These are phyloP conservation scores for Ampelocalamus luodianensis DNA, from an alignment of 176 grass and related monocot species.

Conservation along the genomic window DNA sequence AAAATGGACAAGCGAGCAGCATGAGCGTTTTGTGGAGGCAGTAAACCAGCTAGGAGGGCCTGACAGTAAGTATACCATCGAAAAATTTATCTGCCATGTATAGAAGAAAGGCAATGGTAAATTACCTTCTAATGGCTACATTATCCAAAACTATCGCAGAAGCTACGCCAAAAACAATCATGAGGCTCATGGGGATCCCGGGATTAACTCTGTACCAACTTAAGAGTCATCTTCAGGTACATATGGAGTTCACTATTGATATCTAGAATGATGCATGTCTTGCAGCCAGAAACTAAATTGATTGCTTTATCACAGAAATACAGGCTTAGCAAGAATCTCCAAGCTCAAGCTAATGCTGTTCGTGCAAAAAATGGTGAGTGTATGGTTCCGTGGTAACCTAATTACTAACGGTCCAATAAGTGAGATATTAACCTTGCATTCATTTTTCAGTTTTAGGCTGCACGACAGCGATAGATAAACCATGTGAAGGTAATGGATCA, in stretches of 20 bases:
- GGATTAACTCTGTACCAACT: constrained; percentile 95
- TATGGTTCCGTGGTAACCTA: constrained; percentile 15
- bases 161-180: constrained; percentile 93
- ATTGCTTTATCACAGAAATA: constrained; percentile 66
- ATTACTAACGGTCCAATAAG: not conserved
- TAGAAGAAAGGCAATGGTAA: constrained; percentile 6
- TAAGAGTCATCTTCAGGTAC: constrained; percentile 97
- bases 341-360: constrained; percentile 57
- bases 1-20: constrained; percentile 95
- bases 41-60: constrained; percentile 82
- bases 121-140: constrained; percentile 3
- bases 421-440: constrained; percentile 38
- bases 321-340: constrained; percentile 83
- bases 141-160: constrained; percentile 50
- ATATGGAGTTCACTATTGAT: constrained; percentile 23
- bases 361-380: constrained; percentile 61
- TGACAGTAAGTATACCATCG: constrained; percentile 69
- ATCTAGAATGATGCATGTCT: constrained; percentile 37
- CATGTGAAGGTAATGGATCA: constrained; percentile 57
- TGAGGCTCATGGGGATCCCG: constrained; percentile 90
- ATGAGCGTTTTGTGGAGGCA: constrained; percentile 78
- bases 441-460: constrained; percentile 46
- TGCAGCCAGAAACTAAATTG: constrained; percentile 34
- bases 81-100: not conserved
- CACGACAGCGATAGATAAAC: constrained; percentile 43